A percentile compares a stretch with the other conserved stretches of the same genome.
Evolutionary conservation across 2,329 filamentous ascomycete genomes (phyloP).

Genomic region (Alternaria gaisen): DNA sequence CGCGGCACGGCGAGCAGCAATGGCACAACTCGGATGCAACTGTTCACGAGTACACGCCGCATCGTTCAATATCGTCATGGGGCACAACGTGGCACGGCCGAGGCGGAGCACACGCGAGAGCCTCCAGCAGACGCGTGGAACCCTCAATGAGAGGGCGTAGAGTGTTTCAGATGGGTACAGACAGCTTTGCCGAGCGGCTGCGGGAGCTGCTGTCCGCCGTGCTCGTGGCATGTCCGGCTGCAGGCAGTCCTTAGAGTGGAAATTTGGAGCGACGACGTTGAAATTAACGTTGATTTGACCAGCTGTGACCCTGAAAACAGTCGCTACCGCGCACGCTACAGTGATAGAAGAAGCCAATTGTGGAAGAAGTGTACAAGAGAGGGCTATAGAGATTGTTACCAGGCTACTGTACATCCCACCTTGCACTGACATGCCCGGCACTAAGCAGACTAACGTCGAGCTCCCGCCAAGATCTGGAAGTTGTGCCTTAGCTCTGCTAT

Average conservation of each 20-base stretch:
- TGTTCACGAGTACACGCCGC: conserved; percentile 15
- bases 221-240: conserved; percentile 13
- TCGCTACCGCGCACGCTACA: background rate
- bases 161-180: conserved; percentile 46
- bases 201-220: conserved; percentile 27
- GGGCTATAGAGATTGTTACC: background rate
- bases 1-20: conserved; percentile 4
- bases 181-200: conserved; percentile 27
- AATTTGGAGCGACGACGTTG: conserved; percentile 9
- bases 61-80: conserved; percentile 26
- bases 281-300: background rate
- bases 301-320: background rate
- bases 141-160: conserved; percentile 31
- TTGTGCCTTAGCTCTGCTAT: conserved; percentile 39
- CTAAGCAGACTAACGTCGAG: conserved; percentile 15
- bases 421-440: conserved; percentile 12
- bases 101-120: conserved; percentile 42
- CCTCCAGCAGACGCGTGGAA: conserved; percentile 44
- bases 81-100: conserved; percentile 32
- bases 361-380: background rate
- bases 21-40: conserved; percentile 9
- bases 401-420: conserved; percentile 1
- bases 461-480: conserved; percentile 19
- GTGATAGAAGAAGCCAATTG: background rate
- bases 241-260: conserved; percentile 14